These are phyloP conservation scores for Gossypium stocksii DNA, from an alignment of 345 rosid species.

Conservation along the genomic window DNA sequence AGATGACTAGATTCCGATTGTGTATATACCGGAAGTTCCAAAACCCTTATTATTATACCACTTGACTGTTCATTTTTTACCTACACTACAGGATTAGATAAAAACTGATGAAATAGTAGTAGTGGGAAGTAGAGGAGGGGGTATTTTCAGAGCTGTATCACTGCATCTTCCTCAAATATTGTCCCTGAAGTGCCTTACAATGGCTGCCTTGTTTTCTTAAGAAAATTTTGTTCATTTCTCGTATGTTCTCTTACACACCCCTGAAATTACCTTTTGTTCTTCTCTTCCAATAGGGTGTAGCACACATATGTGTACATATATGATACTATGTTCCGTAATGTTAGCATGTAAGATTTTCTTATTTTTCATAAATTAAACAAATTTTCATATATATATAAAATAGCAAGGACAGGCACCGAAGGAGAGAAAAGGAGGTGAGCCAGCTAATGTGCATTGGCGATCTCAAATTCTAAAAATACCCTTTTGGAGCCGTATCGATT, in stretches of 20 bases:
- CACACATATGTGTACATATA: too few species aligned
- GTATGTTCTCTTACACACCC: not conserved
- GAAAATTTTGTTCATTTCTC: not conserved
- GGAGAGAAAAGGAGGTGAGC: too few species aligned
- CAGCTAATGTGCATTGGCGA: too few species aligned
- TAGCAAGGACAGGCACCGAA: too few species aligned
- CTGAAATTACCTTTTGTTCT: not conserved
- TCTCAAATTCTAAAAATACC: not conserved
- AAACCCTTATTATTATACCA: not conserved
- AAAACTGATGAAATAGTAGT: too few species aligned
- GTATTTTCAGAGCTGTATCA: too few species aligned
- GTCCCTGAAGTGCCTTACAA: not conserved
- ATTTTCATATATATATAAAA: too few species aligned
- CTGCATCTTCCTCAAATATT: too few species aligned
- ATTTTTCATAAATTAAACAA: too few species aligned
- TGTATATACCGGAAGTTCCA: conserved; percentile 18
- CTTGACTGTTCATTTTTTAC: not conserved
- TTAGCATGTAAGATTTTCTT: too few species aligned
- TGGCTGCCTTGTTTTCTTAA: not conserved
- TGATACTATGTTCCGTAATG: too few species aligned
- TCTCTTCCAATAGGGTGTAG: not conserved
- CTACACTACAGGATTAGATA: not conserved
- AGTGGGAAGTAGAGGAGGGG: too few species aligned
- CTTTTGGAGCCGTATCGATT: not conserved
- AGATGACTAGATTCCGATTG: conserved; percentile 21